Evolutionary conservation across 2,329 filamentous ascomycete species (phyloP), one percentile per base, ranked within the genome.

Genomic region (Phaeomoniella chlamydospora): DNA sequence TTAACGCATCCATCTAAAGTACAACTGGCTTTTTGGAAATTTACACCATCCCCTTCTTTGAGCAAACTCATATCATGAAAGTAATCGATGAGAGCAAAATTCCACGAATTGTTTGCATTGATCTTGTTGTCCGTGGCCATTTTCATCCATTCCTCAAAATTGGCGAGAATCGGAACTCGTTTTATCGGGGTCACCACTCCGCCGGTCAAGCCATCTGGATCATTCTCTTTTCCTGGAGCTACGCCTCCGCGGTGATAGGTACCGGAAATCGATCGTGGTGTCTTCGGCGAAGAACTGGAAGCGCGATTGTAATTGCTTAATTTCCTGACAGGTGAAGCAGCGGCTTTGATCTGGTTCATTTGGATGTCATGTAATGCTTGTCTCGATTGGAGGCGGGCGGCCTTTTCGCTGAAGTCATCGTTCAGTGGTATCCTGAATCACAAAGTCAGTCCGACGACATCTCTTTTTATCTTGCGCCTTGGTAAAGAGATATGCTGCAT

Each of bases 61-160:
- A 98, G 67, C 31, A 98, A 65, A 1, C 86, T 94, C 90, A 98
- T 96, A 52, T 98, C 90, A 58, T 98, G 88, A 52, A 98, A 98
- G 61, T 98, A 98, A 58, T 98, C 90, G 54, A 98, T 98, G 13
- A 98, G 72, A n/a, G 90, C 90, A 61, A 98, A 96, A 58, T 96
- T 96, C 90, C 90, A 98, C 18, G 87, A 94, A 58, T 98, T 98
- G 40, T 80, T 77, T 34, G 90, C 88, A 55, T 96, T 98, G 68
- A 98, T 98, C 61, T 90, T 90, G 64, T 98, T 98, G 64, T 98
- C 90, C 12, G 90, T 96, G 2, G 90, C 90, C 86, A 98, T 93
- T 69, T 96, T 98, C 86, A 98, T 96, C 90, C 88, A 96, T 56
- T 98, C 90, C 57, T 98, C 90, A 50, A 96, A 98, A 60, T 98